Conservation (phyloP, 2,329 filamentous ascomycete genomes). For the Emericellopsis atlantica region DNA sequence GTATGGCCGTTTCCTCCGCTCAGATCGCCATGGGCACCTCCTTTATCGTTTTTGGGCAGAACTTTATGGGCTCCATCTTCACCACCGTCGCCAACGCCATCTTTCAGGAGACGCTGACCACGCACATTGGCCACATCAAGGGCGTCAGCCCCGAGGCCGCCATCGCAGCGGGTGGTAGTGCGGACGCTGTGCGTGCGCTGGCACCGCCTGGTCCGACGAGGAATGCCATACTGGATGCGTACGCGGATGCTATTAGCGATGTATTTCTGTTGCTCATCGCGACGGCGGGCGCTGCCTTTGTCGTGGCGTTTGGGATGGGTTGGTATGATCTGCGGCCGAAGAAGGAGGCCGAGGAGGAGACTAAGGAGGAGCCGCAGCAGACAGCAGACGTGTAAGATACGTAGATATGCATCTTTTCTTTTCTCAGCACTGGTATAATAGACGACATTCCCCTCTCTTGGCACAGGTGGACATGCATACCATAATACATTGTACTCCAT, state of each 20-base stretch:
- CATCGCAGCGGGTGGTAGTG: slow-evolving; percentile 8
- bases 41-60: slow-evolving; percentile 22
- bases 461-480: too few relatives aligned
- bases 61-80: slow-evolving; percentile 21
- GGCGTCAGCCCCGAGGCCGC: slow-evolving; percentile 4
- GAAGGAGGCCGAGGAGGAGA: not conserved
- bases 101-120: slow-evolving; percentile 5
- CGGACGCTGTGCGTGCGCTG: slow-evolving; percentile 5
- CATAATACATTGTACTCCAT: too few relatives aligned
- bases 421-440: too few relatives aligned
- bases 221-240: slow-evolving; percentile 5
- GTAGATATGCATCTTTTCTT: too few relatives aligned
- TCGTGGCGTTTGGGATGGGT: slow-evolving; percentile 7
- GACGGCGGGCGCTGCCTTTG: slow-evolving; percentile 1
- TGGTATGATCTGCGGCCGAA: slow-evolving; percentile 7
- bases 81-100: slow-evolving; percentile 8
- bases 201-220: slow-evolving; percentile 1
- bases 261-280: slow-evolving; percentile 7
- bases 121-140: slow-evolving; percentile 4
- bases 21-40: slow-evolving; percentile 5
- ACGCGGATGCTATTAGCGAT: slow-evolving; percentile 2
- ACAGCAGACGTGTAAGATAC: too few relatives aligned
- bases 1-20: not conserved
- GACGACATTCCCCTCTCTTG: too few relatives aligned
- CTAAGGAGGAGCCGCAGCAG: not conserved